These are phyloP conservation scores for Glaciozyma antarctica DNA, from an alignment of 768 basidiomycete species.

Conservation along the genomic window DNA sequence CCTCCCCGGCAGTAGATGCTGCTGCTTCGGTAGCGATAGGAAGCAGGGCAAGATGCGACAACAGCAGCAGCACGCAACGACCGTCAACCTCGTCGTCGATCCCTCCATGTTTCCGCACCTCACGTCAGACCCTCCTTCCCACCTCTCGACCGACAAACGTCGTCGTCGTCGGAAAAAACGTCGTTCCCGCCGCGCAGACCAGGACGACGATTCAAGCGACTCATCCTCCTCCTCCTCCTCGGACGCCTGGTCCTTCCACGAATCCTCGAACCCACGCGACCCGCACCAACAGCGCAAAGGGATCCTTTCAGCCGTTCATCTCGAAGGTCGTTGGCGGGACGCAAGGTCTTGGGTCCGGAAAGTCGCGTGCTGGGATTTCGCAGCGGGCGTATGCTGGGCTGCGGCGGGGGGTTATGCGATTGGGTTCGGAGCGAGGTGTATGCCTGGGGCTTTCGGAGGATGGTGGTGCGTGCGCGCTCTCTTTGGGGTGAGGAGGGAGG, in stretches of 20 bases:
- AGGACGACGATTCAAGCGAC: neutral
- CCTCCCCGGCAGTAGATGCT: neutral
- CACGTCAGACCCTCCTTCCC: neutral
- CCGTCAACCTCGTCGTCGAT: constrained; percentile 20
- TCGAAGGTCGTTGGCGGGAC: neutral
- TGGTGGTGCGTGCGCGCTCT: constrained; percentile 9
- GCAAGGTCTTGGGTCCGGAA: neutral
- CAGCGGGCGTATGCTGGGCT: neutral
- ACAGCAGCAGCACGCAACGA: neutral
- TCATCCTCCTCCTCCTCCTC: constrained; percentile 1
- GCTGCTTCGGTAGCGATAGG: neutral
- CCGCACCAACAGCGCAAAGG: neutral
- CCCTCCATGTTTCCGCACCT: neutral
- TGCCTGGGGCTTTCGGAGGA: neutral
- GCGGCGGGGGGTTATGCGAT: neutral
- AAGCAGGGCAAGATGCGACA: neutral
- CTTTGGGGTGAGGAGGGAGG: too few species aligned
- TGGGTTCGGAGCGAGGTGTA: constrained; percentile 1
- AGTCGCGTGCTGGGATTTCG: neutral
- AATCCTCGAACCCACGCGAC: neutral
- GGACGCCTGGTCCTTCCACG: neutral
- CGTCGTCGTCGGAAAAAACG: too few species aligned
- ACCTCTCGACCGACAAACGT: neutral
- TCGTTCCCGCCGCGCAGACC: too few species aligned
- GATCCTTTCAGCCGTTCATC: constrained; percentile 1